Base-by-base conservation (phyloP, 1,284 basidiomycete genomes). In the Rhodotorula sp. region DNA sequence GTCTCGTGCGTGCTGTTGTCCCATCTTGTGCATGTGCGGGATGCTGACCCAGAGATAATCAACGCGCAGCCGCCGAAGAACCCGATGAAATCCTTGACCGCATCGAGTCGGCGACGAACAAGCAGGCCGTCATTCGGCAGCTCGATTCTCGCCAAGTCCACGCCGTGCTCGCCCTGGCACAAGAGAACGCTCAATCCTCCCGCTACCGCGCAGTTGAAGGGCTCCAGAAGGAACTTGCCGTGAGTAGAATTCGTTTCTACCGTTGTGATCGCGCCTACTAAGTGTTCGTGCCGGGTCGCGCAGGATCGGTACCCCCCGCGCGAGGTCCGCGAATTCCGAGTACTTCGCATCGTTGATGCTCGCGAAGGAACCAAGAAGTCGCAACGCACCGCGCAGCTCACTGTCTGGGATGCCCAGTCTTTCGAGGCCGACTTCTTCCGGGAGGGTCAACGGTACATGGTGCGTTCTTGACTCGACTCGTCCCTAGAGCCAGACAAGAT, bases 401-500 rank as follows among this genome's bases (percentile, higher is more conserved):
- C 90, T 0, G 85, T 93, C 1, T 95, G 92, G 92, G 91, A 95
- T 77, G 88, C 87, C 2, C 81, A 87, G 7, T 83, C 82, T 15
- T 76, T 90, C 45, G 82, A 83, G 16, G 81, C 84, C 7, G 88
- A 86, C 12, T 79, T 83, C 4, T 87, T 95, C 75, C 81, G 84
- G 48, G 84, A 85, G 43, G 90, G 90, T 0, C 86, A 88, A 78
- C 82, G 87, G 62, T 95, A 90, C 79, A 77, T 90, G 76, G 92
- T 90, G 69, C 73, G 84, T 82, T 3, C 6, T 50, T 21, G 8
- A 5, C 19, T 3, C 28, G 21, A 14, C 5, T 23, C 34, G 23
- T 50, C 34, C 57, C 61, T 19, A 52, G 52, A 21, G 3, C 34
- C 34, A 3, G 34, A 5, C 34, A 7, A 34, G n/a, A n/a, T n/a